Base-by-base conservation (phyloP, 2,329 filamentous ascomycete genomes). In the Stenocarpella maydis region DNA sequence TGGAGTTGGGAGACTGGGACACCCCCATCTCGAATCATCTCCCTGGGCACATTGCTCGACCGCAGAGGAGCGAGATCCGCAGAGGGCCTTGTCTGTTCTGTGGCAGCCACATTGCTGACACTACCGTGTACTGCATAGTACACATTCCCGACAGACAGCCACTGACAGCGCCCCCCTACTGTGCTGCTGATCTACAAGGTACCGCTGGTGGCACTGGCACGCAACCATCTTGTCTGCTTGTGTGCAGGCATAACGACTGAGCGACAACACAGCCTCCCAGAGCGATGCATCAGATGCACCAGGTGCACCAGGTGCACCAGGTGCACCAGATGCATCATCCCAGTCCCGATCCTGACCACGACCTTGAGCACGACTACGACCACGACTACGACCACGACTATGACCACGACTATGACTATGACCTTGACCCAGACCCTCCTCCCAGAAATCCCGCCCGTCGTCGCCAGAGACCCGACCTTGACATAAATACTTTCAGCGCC, bases 381-480 rank as follows among this genome's bases (percentile, higher is more conserved):
- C 24, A 49, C 37, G 43, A 49, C 28, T 63, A 49, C 28, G 26
- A 37, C 41, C 28, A 37, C 34, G 41, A 49, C 43, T 26, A 47
- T 10, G 41, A 49, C 43, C 19, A 47, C 58, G 58, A 63, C 43
- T 37, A 63, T 49, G 58, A 63, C 28, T 63, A 63, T 21, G 26
- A 37, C 41, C 28, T 24, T 17, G 58, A 63, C 58, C 58, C 55
- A 34, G 43, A 63, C 19, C 58, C 65, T 43, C 65, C 65, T 21
- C 52, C 52, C 31, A 67, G 52, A 45, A 58, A 39, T 26, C 15
- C 50, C 58, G n/a, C n/a, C n/a, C n/a, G n/a, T n/a, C 75, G 75
- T 65, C 74, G 77, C 64, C 77, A 77, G 43, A 78, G 78, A 37
- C 80, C 80, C 45, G 79, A 81, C 67, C 75, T 81, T 65, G 80